A percentile compares a stretch with the other conserved stretches of the same genome.
Conservation (phyloP, 306 rosid genomes). For the Arachis hypogaea region DNA sequence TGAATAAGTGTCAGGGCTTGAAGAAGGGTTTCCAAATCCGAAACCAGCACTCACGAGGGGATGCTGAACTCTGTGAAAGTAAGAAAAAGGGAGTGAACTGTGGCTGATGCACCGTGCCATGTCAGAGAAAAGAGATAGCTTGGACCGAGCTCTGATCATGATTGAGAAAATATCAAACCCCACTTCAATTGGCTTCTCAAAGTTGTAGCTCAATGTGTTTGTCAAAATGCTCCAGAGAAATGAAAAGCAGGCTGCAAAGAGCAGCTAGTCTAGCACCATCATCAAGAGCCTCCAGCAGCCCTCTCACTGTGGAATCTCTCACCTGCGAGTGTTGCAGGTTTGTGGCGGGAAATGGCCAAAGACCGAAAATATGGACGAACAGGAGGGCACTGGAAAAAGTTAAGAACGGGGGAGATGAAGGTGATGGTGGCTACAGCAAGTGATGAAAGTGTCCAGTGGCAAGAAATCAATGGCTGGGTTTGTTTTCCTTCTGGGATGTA, state of each 20-base stretch:
- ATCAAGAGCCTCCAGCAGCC: too few relatives aligned
- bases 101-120: slow-evolving; percentile 33
- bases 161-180: slow-evolving; percentile 1
- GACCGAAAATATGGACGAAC: too few relatives aligned
- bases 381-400: too few relatives aligned
- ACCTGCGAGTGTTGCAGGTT: too few relatives aligned
- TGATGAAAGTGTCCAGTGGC: too few relatives aligned
- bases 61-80: slow-evolving; percentile 1
- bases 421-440: too few relatives aligned
- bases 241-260: not conserved
- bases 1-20: slow-evolving; percentile 10
- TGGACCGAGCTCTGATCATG: slow-evolving; percentile 53
- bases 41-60: slow-evolving; percentile 40
- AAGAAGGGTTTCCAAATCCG: slow-evolving; percentile 32
- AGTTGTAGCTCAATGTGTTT: slow-evolving; percentile 38
- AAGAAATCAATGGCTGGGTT: too few relatives aligned
- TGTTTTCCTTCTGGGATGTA: too few relatives aligned
- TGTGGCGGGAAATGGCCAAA: too few relatives aligned
- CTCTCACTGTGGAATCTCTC: too few relatives aligned
- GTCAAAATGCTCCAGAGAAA: slow-evolving; percentile 43
- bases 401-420: too few relatives aligned
- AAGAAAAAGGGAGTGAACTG: slow-evolving; percentile 18
- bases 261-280: not conserved
- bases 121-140: slow-evolving; percentile 38
- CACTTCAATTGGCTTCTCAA: slow-evolving; percentile 14